phyloP scores from a whole-genome alignment of 139 green algal species.

The Gonium pectorale region DNA sequence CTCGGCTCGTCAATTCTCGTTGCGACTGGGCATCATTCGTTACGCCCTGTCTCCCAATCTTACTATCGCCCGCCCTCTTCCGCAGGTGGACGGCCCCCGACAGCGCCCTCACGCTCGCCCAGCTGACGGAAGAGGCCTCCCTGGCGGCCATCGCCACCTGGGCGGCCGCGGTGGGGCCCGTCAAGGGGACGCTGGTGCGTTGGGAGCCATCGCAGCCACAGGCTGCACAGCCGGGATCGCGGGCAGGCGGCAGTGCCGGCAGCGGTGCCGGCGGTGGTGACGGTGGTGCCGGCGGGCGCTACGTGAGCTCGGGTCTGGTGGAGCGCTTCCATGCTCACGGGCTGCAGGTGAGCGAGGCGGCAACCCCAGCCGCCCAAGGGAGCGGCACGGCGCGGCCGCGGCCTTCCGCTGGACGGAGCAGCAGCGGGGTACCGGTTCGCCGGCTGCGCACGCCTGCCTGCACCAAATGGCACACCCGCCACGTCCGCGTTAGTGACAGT shows the following conservation, averaged over 20 bases:
- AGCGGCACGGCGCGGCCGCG: too few relatives aligned
- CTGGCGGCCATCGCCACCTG: background rate
- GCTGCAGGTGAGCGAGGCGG: conserved; percentile 12
- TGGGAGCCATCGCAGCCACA: too few relatives aligned
- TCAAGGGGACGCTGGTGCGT: conserved; percentile 16
- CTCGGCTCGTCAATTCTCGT: too few relatives aligned
- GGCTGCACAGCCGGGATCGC: background rate
- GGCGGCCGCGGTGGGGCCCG: conserved; percentile 14
- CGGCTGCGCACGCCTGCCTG: too few relatives aligned
- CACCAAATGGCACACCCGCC: too few relatives aligned
- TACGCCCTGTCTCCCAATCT: too few relatives aligned
- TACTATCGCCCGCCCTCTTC: background rate
- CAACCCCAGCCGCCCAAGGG: too few relatives aligned
- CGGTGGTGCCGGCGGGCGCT: background rate
- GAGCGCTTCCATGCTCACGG: conserved; percentile 14
- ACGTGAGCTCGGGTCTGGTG: conserved; percentile 35
- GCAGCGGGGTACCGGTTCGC: too few relatives aligned
- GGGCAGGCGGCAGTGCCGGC: background rate
- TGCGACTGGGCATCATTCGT: too few relatives aligned
- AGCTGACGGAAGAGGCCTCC: conserved; percentile 13
- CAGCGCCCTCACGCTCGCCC: background rate
- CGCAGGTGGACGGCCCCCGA: conserved; percentile 35
- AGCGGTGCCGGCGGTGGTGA: background rate
- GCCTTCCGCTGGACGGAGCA: too few relatives aligned
- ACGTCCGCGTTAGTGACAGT: too few relatives aligned